Base-by-base conservation (phyloP, 2,329 filamentous ascomycete genomes). In the Cladosporium sp. region DNA sequence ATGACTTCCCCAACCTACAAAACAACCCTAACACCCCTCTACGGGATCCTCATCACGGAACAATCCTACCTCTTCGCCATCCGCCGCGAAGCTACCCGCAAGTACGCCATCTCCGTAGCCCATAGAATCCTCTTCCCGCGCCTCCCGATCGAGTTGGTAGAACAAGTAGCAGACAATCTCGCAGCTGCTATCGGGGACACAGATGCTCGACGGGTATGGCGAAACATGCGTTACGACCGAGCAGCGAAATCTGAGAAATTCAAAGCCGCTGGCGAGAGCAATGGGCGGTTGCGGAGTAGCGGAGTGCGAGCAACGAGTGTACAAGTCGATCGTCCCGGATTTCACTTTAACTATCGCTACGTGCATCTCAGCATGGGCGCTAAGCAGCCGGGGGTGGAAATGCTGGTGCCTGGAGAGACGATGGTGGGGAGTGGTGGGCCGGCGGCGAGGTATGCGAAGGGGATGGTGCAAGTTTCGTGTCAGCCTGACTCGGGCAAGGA, bases 11-110 rank as follows among this genome's bases (percentile, higher is more conserved):
- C 22, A 27, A 27, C 9, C 5, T 9, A 27, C 22, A 36, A 36
- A 36, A 39, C 37, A 39, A 7, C 37, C 18, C 17, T 39, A 12
- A 19, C 17, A 13, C 48, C 48, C 3, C 37, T 44, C 32, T 51
- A 51, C 34, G 48, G 48, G 7, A 39, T 51, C 13, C 32, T 51
- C 17, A 22, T 30, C 17, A 51, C 48, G 12, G 22, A 44, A 12
- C 27, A 30, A 13, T 39, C 40, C 8, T 39, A 32, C 19, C 32
- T 51, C 2, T 24, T 51, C 4, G 48, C 19, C 17, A 22, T 17
- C 4, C 48, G 48, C 17, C 36, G 22, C 27, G 20, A 42, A 13
- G n/a, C n/a, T n/a, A 27, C 27, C 9, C 22, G 20, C 13, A 20
- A 19, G 6, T 15, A 43, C 19, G 48, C 48, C 4, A 15, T 17